A percentile compares a stretch with the other conserved stretches of the same genome.
These are phyloP conservation scores for Chalciporus pseudorubinellus DNA, from an alignment of 768 basidiomycete genomes.

Conservation along the genomic window DNA sequence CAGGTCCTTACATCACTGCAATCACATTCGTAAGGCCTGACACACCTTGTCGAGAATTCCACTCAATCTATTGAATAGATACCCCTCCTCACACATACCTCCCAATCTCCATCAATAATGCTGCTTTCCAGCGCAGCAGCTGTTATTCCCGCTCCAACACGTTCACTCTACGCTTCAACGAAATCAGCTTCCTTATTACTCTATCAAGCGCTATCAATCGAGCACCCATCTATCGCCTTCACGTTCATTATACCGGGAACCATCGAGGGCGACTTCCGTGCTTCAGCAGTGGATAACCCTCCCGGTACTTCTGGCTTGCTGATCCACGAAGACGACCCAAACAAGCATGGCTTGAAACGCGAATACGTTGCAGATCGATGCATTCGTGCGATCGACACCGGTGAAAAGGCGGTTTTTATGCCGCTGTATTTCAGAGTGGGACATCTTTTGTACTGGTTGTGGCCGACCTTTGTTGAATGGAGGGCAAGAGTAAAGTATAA, in stretches of 20 bases:
- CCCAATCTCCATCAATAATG: constrained; percentile 67
- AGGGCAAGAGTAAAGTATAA: constrained; percentile 64
- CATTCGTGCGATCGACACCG: constrained; percentile 56
- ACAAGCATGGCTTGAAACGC: constrained; percentile 55
- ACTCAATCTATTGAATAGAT: constrained; percentile 46
- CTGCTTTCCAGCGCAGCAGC: constrained; percentile 79
- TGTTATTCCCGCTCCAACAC: constrained; percentile 80
- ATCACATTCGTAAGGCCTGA: constrained; percentile 60
- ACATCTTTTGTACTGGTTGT: constrained; percentile 64
- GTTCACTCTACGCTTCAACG: constrained; percentile 78
- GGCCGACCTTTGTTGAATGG: constrained; percentile 56
- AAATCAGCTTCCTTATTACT: constrained; percentile 78
- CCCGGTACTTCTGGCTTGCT: constrained; percentile 28
- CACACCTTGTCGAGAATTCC: too few relatives aligned
- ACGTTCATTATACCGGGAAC: constrained; percentile 63
- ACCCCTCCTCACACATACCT: constrained; percentile 66
- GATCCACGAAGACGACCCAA: constrained; percentile 48
- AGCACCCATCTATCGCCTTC: constrained; percentile 69
- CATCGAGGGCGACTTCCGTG: constrained; percentile 76
- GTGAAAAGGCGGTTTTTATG: constrained; percentile 58
- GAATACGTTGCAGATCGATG: constrained; percentile 59
- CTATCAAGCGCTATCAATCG: constrained; percentile 77
- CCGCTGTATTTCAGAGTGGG: constrained; percentile 46
- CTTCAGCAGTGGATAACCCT: constrained; percentile 67
- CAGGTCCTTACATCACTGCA: constrained; percentile 68